Evolutionary conservation across 768 basidiomycete species (phyloP), one percentile per base, ranked within the genome.

Genomic region (Lactifluus subvellereus): DNA sequence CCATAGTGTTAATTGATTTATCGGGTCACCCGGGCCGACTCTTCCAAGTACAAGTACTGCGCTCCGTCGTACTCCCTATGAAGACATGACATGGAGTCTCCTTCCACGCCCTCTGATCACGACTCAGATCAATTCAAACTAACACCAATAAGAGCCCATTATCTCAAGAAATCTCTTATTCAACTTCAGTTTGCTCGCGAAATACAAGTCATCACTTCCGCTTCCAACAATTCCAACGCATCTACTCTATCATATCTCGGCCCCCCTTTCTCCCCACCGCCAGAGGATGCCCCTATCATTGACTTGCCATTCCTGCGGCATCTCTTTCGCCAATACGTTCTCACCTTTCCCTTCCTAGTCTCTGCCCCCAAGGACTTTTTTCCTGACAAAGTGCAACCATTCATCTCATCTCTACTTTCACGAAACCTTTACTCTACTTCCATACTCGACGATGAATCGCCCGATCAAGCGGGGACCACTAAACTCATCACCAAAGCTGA

Each of bases 131-230:
- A 54, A 20, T 32, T 37, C 22, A n/a, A 40, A 5, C 84, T 98
- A 54, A 91, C 93, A 1, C 91, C 96, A 13, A 77, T 95, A 53
- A 88, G 95, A 48, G 94, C 95, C 4, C 97, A 99, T 72, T 99
- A 99, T 75, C 90, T 99, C 73, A 99, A 98, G 80, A 98, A 98
- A 75, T 83, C 91, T 18, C 86, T 99, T 60, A 81, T 98, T 49
- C 84, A 89, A 68, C 86, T 98, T 56, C 87, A 98, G 73, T 86
- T 98, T 69, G 76, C 78, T 69, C 77, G 76, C n/a, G 97, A 99
- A 74, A 82, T 98, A 64, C 79, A 84, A 63, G 77, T 77, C 22
- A 79, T 94, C 67, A 82, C 84, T 10, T 77, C 81, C 6, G 76
- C 82, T 0, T 69, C 77, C 1, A 70, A 77, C 20, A 76, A 75